phyloP scores from a whole-genome alignment of 495 filamentous ascomycete species.

The Hyphodiscus hymeniophilus region DNA sequence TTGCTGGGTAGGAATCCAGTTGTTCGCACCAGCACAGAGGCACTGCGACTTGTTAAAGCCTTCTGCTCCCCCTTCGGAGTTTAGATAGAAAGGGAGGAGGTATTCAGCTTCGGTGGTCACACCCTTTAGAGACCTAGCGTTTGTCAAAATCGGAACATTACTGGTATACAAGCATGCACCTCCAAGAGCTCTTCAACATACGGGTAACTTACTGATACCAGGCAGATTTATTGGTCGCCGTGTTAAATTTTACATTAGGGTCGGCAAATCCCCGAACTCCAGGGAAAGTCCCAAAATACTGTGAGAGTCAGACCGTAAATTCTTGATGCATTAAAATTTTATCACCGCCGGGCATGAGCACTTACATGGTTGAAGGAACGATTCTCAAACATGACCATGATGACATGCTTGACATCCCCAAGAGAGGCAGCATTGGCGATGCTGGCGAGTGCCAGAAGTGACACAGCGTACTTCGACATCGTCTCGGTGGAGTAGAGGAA shows the following conservation, averaged over 20 bases:
- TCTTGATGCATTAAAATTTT: no score
- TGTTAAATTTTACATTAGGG: conserved; percentile 28
- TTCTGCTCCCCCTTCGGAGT: conserved; percentile 16
- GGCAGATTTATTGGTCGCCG: neutral
- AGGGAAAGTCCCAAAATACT: conserved; percentile 27
- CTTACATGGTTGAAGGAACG: conserved; percentile 20
- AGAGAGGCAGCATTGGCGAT: conserved; percentile 20
- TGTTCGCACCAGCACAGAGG: conserved; percentile 23
- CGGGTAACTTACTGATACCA: conserved; percentile 23
- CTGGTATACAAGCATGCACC: neutral
- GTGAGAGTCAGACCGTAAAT: conserved; percentile 2
- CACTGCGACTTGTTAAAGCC: conserved; percentile 22
- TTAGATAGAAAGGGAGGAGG: conserved; percentile 15
- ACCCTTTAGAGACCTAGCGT: neutral
- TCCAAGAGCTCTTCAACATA: neutral
- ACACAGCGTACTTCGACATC: conserved; percentile 5
- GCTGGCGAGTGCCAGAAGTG: neutral
- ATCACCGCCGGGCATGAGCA: no score
- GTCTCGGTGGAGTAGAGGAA: neutral
- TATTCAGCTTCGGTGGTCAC: neutral
- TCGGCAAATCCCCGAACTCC: conserved; percentile 28
- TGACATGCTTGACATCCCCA: conserved; percentile 28
- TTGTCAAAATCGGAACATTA: neutral
- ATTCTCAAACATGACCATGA: conserved; percentile 30
- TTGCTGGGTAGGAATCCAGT: conserved; percentile 21